Conservation (phyloP, 2,329 filamentous ascomycete species). For the Corniculantispora saksenae region DNA sequence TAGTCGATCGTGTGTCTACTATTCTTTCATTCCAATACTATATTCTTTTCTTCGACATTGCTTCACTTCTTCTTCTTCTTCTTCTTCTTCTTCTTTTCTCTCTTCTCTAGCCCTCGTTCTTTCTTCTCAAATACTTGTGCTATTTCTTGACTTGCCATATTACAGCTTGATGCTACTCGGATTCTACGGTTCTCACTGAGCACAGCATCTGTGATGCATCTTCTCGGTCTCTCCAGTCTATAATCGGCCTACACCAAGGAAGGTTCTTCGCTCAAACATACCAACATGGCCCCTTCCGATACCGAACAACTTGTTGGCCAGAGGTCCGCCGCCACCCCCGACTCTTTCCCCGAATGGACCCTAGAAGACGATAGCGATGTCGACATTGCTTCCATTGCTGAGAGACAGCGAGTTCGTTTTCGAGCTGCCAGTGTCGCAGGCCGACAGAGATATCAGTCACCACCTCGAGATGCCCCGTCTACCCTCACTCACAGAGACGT, state of each 20-base stretch:
- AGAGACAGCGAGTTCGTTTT: conserved; percentile 9
- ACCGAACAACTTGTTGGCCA: background rate
- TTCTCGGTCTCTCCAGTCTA: background rate
- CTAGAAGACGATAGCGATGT: conserved; percentile 15
- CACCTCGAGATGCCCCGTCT: background rate
- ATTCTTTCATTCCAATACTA: conserved; percentile 19
- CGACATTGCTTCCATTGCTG: conserved; percentile 12
- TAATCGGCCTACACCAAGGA: background rate
- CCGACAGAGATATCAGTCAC: background rate
- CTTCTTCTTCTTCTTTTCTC: conserved; percentile 16
- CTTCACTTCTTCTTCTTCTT: conserved; percentile 22
- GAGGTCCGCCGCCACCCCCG: background rate
- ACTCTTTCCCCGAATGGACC: conserved; percentile 13
- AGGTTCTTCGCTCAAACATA: background rate
- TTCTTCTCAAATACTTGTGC: conserved; percentile 8
- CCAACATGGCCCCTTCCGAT: conserved; percentile 12
- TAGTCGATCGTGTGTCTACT: conserved; percentile 20
- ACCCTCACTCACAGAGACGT: background rate
- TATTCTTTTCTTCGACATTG: conserved; percentile 24
- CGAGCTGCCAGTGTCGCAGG: conserved; percentile 10
- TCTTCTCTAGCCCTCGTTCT: conserved; percentile 4
- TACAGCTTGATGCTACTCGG: background rate
- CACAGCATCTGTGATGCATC: conserved; percentile 15
- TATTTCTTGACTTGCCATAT: background rate
- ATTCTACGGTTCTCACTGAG: background rate